Conservation (phyloP, 1,284 basidiomycete genomes). For the Leucoagaricus sp. region DNA sequence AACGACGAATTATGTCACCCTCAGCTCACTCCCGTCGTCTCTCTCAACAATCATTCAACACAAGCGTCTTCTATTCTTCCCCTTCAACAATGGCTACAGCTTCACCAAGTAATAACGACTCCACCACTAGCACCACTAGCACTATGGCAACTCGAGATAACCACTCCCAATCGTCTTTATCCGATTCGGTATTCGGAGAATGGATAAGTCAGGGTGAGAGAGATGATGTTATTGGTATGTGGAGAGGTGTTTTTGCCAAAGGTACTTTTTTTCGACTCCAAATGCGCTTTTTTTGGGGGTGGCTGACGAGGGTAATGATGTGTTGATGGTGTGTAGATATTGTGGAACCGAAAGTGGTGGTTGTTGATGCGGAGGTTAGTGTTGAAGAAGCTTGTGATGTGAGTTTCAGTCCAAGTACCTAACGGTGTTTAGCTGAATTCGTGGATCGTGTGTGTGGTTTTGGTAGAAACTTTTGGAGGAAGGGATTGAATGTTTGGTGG, state of each 20-base stretch:
- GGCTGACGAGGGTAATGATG: too few relatives aligned
- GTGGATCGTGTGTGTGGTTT: constrained; percentile 6
- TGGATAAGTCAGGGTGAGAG: constrained; percentile 25
- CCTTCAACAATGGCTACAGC: too few relatives aligned
- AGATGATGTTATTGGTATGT: constrained; percentile 35
- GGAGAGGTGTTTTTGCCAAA: constrained; percentile 55
- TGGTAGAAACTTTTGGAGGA: constrained; percentile 63
- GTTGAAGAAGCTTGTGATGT: constrained; percentile 84
- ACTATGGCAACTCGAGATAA: background rate
- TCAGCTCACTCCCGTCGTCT: constrained; percentile 21
- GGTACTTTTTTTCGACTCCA: constrained; percentile 34
- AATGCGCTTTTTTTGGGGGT: background rate
- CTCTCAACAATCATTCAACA: constrained; percentile 34
- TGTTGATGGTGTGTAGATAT: constrained; percentile 47
- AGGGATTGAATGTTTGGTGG: constrained; percentile 61
- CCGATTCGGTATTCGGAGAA: constrained; percentile 1
- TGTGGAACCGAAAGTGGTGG: constrained; percentile 63
- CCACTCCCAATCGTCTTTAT: background rate
- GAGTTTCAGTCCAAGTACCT: constrained; percentile 22
- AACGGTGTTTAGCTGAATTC: background rate
- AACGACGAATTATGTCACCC: background rate
- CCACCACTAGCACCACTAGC: background rate
- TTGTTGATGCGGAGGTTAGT: constrained; percentile 62
- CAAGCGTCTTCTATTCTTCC: background rate
- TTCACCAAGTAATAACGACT: background rate